Percentiles rank a stretch among this genome's conserved stretches.
Conservation (phyloP, 164 flowering plant species). For the Stephania yunnanensis region DNA sequence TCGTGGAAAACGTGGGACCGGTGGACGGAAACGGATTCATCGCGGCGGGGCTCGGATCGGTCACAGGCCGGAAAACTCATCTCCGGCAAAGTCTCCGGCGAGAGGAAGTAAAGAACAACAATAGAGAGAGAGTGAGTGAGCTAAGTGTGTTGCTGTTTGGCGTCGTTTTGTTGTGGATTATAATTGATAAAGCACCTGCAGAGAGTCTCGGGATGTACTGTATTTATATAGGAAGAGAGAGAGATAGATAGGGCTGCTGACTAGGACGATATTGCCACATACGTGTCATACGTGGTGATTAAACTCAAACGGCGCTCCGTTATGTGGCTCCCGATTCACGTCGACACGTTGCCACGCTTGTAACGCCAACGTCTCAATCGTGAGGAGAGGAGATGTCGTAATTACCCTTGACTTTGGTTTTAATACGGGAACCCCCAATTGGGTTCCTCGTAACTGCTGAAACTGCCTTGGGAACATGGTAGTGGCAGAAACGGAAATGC, state of each 20-base stretch:
- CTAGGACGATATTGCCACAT: slow-evolving; percentile 10
- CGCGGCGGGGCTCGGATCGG: slow-evolving; percentile 13
- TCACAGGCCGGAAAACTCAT: slow-evolving; percentile 41
- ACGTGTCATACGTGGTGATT: slow-evolving; percentile 15
- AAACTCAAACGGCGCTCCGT: slow-evolving; percentile 1
- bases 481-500: slow-evolving; percentile 6
- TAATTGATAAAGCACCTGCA: neutral
- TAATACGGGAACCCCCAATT: neutral
- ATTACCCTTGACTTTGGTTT: neutral
- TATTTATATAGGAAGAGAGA: slow-evolving; percentile 11
- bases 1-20: slow-evolving; percentile 57
- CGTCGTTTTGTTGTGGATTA: slow-evolving; percentile 1
- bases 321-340: slow-evolving; percentile 1
- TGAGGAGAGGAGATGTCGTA: neutral
- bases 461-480: slow-evolving; percentile 9
- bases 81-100: slow-evolving; percentile 26
- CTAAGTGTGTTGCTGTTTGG: neutral
- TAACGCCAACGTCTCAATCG: neutral
- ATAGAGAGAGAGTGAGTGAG: neutral
- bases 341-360: slow-evolving; percentile 9
- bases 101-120: neutral
- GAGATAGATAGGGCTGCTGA: slow-evolving; percentile 15
- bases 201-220: neutral
- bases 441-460: neutral
- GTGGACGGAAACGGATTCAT: slow-evolving; percentile 34